Evolutionary conservation across 441 rosid genomes (phyloP).

Genomic region (Geranium incanum): DNA sequence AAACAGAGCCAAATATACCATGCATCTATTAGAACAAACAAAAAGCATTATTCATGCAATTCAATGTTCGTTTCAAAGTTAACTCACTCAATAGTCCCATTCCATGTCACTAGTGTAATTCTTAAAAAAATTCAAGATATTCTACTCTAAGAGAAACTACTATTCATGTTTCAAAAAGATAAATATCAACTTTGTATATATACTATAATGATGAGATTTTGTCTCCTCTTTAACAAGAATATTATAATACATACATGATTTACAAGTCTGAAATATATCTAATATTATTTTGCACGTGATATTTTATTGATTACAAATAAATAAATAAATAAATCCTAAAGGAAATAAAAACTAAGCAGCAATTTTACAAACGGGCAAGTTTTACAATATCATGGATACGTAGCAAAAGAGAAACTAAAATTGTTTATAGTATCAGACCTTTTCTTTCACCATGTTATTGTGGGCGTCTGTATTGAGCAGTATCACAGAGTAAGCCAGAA

Average conservation of each 20-base stretch:
- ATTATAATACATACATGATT: not conserved
- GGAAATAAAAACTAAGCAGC: not conserved
- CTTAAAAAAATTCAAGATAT: not conserved
- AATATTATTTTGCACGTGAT: not conserved
- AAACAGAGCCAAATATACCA: constrained; percentile 12
- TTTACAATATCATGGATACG: constrained; percentile 5
- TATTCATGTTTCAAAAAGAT: not conserved
- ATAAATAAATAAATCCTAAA: not conserved
- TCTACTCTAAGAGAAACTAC: not conserved
- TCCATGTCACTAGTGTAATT: too few species aligned
- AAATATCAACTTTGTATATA: too few species aligned
- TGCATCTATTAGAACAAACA: not conserved
- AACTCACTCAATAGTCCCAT: not conserved
- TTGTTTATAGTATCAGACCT: constrained; percentile 46
- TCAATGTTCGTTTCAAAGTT: not conserved
- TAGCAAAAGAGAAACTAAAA: constrained; percentile 21
- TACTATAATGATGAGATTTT: too few species aligned
- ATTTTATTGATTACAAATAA: too few species aligned
- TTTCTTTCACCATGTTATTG: constrained; percentile 90
- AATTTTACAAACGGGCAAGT: constrained; percentile 4
- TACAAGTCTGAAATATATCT: not conserved
- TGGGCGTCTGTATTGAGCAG: constrained; percentile 99
- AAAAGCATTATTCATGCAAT: not conserved
- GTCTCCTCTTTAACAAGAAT: not conserved
- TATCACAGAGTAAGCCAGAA: constrained; percentile 96